These are phyloP conservation scores for Kluyveromyces lactis DNA, from an alignment of 805 yeast genomes.

Conservation along the genomic window DNA sequence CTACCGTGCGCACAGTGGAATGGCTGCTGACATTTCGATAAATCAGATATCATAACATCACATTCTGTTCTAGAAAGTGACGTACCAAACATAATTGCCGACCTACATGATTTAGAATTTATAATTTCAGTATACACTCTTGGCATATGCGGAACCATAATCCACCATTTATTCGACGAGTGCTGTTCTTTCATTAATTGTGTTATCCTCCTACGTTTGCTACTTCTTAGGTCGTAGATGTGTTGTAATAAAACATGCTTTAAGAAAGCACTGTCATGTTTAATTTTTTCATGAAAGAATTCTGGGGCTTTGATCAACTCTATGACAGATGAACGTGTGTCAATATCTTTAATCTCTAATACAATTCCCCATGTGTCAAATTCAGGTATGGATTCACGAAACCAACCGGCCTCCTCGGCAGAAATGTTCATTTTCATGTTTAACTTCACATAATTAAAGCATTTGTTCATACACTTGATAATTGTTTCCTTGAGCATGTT, in stretches of 20 bases:
- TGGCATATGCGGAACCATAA: constrained; percentile 39
- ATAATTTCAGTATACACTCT: constrained; percentile 39
- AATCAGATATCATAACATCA: constrained; percentile 31
- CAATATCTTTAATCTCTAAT: constrained; percentile 10
- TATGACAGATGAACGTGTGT: too few relatives aligned
- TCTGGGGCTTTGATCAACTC: constrained; percentile 33
- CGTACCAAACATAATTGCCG: constrained; percentile 68
- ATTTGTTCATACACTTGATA: constrained; percentile 18
- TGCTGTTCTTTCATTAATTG: background rate
- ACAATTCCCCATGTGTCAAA: constrained; percentile 40
- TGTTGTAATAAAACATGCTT: constrained; percentile 37
- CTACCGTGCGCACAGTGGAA: constrained; percentile 85
- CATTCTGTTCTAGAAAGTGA: constrained; percentile 37
- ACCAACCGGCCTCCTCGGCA: constrained; percentile 26
- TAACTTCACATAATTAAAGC: constrained; percentile 9
- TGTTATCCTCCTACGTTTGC: background rate
- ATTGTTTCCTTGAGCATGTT: constrained; percentile 33
- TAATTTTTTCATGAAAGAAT: constrained; percentile 30
- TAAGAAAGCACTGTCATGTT: constrained; percentile 25
- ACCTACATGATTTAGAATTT: constrained; percentile 57
- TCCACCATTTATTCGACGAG: constrained; percentile 41
- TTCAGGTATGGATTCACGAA: constrained; percentile 22
- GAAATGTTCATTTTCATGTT: constrained; percentile 5
- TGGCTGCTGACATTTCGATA: constrained; percentile 49
- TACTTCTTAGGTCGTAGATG: constrained; percentile 33